Base-by-base conservation (phyloP, 2,329 filamentous ascomycete genomes). In the Colletotrichum musae region DNA sequence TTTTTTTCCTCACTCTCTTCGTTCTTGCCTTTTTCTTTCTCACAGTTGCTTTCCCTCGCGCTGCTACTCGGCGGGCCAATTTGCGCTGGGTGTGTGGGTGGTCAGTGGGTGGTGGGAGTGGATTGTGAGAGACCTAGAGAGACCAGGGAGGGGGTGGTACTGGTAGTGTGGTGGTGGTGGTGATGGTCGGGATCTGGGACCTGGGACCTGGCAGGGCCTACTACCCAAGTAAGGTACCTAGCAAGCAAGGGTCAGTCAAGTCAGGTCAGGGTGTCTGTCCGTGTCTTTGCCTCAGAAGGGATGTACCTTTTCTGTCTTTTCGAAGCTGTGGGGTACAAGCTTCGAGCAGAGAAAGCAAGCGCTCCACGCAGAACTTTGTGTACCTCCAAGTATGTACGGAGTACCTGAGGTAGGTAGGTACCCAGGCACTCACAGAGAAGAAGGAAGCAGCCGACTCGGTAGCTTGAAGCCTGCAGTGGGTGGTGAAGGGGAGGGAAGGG, bases 161-260 rank as follows among this genome's bases (percentile, higher is more conserved):
- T 32, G 47, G 45, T 43, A 12, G 41, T 43, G 32, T 36, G 10
- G 7, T 32, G 47, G 45, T 43, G 41, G 41, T 43, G 41, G 41
- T 43, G 41, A n/a, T 43, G 58, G 51, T 28, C 32, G 52, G 59
- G 64, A 59, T 57, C 48, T 50, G 47, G 60, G 53, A 51, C 32
- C 47, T 68, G 47, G 65, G 65, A 68, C 41, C 53, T 58, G 65
- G 60, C 41, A 68, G 52, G 52, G 60, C 65, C 47, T 36, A 36
- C 10, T 36, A 10, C 32, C 32, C 10, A 36, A 10, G 32, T 10
- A 12, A 36, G 32, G 32, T 36, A 36, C 32, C 32, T 58, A 48
- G 52, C 47, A 53, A 50, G 58, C 65, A 62, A 64, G 65, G 60
- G 51, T 57, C 51, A 48, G 60, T 26, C 32, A 36, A 10, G 32